Conservation (phyloP, 2,329 filamentous ascomycete species). For the Gnomoniopsis sp. region DNA sequence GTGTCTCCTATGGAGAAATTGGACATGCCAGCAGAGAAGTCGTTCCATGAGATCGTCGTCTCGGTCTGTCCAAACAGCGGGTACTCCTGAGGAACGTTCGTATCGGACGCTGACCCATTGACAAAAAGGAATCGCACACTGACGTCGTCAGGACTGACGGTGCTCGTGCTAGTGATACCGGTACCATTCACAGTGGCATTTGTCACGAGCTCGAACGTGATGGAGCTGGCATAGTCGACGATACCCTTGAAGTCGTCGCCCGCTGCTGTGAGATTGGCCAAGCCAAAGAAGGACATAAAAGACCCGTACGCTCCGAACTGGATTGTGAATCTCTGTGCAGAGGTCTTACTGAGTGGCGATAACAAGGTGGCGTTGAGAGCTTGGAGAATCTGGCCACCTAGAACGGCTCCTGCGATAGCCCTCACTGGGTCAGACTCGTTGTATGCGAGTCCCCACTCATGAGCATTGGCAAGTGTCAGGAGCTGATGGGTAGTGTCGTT, state of each 20-base stretch:
- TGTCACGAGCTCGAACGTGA: constrained; percentile 72
- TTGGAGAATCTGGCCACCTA: constrained; percentile 53
- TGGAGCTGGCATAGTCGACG: constrained; percentile 78
- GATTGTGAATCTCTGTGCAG: constrained; percentile 41
- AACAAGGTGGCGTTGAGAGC: constrained; percentile 50
- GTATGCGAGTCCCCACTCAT: constrained; percentile 82
- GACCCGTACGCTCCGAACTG: constrained; percentile 61
- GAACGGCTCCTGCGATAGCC: constrained; percentile 54
- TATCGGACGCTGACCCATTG: constrained; percentile 51
- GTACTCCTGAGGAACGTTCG: constrained; percentile 49
- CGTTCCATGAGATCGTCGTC: constrained; percentile 60
- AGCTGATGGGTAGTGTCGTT: constrained; percentile 58
- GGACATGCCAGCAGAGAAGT: constrained; percentile 62
- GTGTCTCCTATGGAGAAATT: constrained; percentile 66
- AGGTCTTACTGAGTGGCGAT: constrained; percentile 29
- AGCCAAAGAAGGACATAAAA: constrained; percentile 62
- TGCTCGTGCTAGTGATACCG: constrained; percentile 32
- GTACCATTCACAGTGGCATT: constrained; percentile 39
- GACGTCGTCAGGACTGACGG: constrained; percentile 37
- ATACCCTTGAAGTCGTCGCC: constrained; percentile 68
- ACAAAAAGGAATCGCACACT: constrained; percentile 59
- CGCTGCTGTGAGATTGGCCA: constrained; percentile 47
- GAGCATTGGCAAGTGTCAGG: constrained; percentile 69
- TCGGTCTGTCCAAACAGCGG: constrained; percentile 58
- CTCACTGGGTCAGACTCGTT: constrained; percentile 67